These are phyloP conservation scores for Trichophyton schoenleinii DNA, from an alignment of 2,329 filamentous ascomycete genomes.

Conservation along the genomic window DNA sequence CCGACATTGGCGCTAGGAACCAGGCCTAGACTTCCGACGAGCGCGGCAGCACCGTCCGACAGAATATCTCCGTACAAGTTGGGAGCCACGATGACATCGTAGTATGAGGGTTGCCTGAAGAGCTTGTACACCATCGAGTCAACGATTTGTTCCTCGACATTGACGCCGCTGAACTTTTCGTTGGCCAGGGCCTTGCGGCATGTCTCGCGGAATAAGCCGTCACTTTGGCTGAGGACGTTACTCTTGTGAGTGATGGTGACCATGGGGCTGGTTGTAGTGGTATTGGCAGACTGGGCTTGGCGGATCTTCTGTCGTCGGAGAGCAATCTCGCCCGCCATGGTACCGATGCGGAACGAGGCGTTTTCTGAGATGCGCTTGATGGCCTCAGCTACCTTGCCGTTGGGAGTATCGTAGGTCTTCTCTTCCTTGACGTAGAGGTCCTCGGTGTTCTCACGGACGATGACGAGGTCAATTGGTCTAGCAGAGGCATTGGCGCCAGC, in stretches of 20 bases:
- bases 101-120: conserved; percentile 85
- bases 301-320: conserved; percentile 73
- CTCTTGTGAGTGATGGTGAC: conserved; percentile 98
- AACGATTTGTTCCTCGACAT: conserved; percentile 92
- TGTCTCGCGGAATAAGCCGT: conserved; percentile 82
- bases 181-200: conserved; percentile 60
- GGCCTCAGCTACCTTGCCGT: conserved; percentile 80
- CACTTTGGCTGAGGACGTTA: conserved; percentile 92
- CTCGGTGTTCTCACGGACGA: conserved; percentile 97
- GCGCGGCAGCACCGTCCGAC: conserved; percentile 84
- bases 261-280: conserved; percentile 39
- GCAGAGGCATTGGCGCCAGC: conserved; percentile 35
- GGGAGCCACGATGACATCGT: conserved; percentile 95
- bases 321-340: conserved; percentile 91
- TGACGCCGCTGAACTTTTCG: conserved; percentile 49
- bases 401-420: conserved; percentile 59
- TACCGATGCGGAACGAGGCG: conserved; percentile 73
- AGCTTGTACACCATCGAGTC: conserved; percentile 99
- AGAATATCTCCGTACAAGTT: conserved; percentile 97
- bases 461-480: conserved; percentile 83
- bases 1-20: conserved; percentile 94
- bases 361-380: conserved; percentile 92
- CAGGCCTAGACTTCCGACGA: conserved; percentile 82
- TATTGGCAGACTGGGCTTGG: conserved; percentile 36
- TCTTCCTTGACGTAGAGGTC: conserved; percentile 98